phyloP scores from a whole-genome alignment of 2,329 filamentous ascomycete genomes.

The Pyrenophora seminiperda region DNA sequence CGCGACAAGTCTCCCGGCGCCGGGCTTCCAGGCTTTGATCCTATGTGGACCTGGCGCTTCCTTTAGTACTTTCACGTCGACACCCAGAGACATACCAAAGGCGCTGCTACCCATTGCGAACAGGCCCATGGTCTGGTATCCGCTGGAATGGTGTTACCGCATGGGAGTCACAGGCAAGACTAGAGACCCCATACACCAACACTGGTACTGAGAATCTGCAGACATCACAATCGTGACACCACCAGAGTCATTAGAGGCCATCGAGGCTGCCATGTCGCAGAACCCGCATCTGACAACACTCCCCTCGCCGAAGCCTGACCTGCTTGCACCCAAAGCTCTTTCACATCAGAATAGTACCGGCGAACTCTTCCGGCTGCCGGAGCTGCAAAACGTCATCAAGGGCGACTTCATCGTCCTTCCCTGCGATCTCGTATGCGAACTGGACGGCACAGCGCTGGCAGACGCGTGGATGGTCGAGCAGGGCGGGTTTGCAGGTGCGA shows the following conservation, averaged over 20 bases:
- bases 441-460: conserved; percentile 79
- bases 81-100: conserved; percentile 79
- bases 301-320: conserved; percentile 72
- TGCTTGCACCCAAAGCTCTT: conserved; percentile 76
- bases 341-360: conserved; percentile 87
- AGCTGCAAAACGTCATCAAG: conserved; percentile 77
- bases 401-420: conserved; percentile 89
- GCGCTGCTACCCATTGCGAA: conserved; percentile 83
- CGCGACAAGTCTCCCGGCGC: conserved; percentile 69
- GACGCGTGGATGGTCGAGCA: conserved; percentile 92
- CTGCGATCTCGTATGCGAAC: conserved; percentile 90
- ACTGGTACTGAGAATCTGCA: conserved; percentile 20
- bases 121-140: conserved; percentile 88
- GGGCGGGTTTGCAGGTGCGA: conserved; percentile 66
- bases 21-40: conserved; percentile 81
- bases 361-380: conserved; percentile 81
- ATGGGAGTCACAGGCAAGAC: conserved; percentile 72
- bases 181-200: background rate
- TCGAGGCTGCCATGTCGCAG: conserved; percentile 73
- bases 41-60: conserved; percentile 82
- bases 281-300: conserved; percentile 78
- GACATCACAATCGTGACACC: conserved; percentile 64
- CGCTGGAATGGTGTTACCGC: conserved; percentile 82
- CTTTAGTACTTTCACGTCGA: conserved; percentile 81
- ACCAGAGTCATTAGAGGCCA: conserved; percentile 64